Base-by-base conservation (phyloP, 768 basidiomycete species). In the Lactifluus subvellereus region DNA sequence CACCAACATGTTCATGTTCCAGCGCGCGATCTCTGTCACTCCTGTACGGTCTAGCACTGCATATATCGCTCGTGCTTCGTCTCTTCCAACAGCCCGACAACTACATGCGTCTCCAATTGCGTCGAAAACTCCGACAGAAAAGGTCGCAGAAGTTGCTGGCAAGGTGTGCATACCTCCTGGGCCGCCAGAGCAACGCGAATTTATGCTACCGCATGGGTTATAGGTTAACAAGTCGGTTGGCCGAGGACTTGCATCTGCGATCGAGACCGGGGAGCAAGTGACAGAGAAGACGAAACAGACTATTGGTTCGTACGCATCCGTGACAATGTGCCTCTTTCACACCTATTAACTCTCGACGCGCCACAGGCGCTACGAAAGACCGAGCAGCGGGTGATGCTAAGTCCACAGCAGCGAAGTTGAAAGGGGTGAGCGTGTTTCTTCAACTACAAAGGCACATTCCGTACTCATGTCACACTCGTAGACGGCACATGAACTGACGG, bases 201-300 rank as follows among this genome's bases (percentile, higher is more conserved):
- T 4, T 37, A 14, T n/a, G 32, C 20, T 20, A 50, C 49, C 48
- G 48, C 20, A 13, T 49, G 53, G 42, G n/a, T 11, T 20, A 42
- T 35, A 67, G 66, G 37, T 65, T 22, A 67, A 67, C 63, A 67
- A 67, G 64, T 33, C 58, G 6, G 49, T 65, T 10, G 64, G 66
- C 10, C n/a, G 8, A 16, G 64, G 64, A 20, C 56, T 67, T 11
- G 64, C 59, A 18, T 67, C 64, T 6, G 64, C 64, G n/a, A 61
- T 65, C 22, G 66, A 67, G 50, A 57, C 54, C 1, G 66, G 59
- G 6, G 59, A 67, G 35, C 47, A 65, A 37, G 52, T 54, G 38
- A 57, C 66, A 35, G 64, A 66, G 64, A 66, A 65, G 52, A 51
- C 64, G 40, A 67, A 61, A 20, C 48, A 67, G 56, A 58, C 58